Base-by-base conservation (phyloP, 2,329 filamentous ascomycete species). In the Sporothrix globosa region DNA sequence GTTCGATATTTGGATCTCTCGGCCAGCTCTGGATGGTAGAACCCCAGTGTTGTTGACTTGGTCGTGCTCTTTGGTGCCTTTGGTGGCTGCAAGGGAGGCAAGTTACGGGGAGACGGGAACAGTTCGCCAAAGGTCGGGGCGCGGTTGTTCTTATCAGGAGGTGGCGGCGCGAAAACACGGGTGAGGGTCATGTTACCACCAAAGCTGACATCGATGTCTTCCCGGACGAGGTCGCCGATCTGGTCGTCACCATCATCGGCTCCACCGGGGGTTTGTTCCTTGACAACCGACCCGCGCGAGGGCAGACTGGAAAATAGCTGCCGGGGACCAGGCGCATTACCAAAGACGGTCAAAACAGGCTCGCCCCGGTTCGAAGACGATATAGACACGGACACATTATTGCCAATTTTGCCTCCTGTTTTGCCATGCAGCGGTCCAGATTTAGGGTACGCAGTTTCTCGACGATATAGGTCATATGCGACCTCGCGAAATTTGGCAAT, bases 281-380 rank as follows among this genome's bases (percentile, higher is more conserved):
- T 72, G 9, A 74, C 74, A 7, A 76, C 73, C 34, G 80, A 78
- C 1, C 76, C 73, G 14, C 83, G 81, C 69, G 86, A 84, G 74
- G 91, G 92, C 66, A 97, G 83, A 79, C 94, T 97, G 4, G 95
- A 97, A 78, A 96, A 97, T 4, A 97, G 83, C 72, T 95, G 91
- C 75, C 89, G 90, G 48, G 91, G 86, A 60, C 89, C 88, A 1
- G 90, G 88, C 53, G 91, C 91, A 74, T 89, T 91, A 69, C 92
- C 93, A 74, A 89, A 90, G 0, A 97, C 83, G 0, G 92, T 95
- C 71, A 97, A 82, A 6, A 95, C 90, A 19, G 71, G 68, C 80
- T 74, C 86, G 78, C 74, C 83, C 77, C 78, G 74, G 24, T 82
- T 77, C 30, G 79, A 78, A 3, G 79, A 77, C 3, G 67, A 41